Percentiles rank a stretch among this genome's conserved stretches.
phyloP scores from a whole-genome alignment of 345 rosid genomes.

The Acer yangbiense region DNA sequence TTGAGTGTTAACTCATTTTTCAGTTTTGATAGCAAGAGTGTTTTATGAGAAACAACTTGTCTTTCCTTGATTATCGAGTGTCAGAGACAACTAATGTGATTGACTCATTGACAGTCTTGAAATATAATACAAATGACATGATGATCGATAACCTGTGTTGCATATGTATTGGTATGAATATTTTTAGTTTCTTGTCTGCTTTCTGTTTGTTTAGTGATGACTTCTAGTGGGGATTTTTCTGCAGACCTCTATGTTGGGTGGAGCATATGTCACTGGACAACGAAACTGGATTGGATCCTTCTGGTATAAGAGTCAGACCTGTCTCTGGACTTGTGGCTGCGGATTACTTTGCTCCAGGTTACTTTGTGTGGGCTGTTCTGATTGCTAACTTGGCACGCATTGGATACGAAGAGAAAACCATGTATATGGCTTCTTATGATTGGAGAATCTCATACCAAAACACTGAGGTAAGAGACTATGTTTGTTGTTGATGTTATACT shows the following conservation, averaged over 20 bases:
- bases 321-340: constrained; percentile 98
- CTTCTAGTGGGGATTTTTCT: constrained; percentile 19
- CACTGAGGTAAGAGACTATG: constrained; percentile 70
- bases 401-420: constrained; percentile 94
- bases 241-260: constrained; percentile 93
- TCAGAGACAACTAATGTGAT: no score
- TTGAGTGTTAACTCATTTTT: no score
- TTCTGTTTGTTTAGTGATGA: not conserved
- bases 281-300: constrained; percentile 93
- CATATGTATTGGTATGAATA: no score
- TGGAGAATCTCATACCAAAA: constrained; percentile 96
- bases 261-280: constrained; percentile 97
- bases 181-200: not conserved
- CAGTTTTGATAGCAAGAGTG: no score
- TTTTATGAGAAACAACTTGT: no score
- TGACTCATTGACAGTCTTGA: no score
- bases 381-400: constrained; percentile 92
- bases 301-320: constrained; percentile 75
- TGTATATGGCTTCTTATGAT: constrained; percentile 98
- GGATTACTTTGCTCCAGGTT: constrained; percentile 94
- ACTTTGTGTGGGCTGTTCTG: constrained; percentile 97
- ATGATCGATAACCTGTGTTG: no score
- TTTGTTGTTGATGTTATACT: constrained; percentile 10
- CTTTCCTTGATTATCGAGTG: no score
- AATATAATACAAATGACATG: no score